Percentiles rank a stretch among this genome's conserved stretches.
These are phyloP conservation scores for Dryadomyces quercus-mongolicae DNA, from an alignment of 2,329 filamentous ascomycete genomes.

Conservation along the genomic window DNA sequence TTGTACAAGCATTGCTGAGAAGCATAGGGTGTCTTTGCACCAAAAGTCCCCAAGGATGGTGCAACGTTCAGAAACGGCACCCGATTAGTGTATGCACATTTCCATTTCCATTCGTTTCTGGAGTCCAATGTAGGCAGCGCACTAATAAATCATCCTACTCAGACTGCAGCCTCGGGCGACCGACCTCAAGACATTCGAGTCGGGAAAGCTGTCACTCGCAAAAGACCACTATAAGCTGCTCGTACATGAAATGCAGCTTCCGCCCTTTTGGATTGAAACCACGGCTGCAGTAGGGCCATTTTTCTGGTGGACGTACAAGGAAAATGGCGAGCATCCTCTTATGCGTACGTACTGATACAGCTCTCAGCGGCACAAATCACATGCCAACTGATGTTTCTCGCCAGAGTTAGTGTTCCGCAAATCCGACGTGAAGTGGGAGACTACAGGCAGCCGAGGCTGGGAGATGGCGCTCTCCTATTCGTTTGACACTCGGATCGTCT, in stretches of 20 bases:
- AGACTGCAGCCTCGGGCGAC: background rate
- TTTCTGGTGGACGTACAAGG: slow-evolving; percentile 21
- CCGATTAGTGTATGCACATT: slow-evolving; percentile 10
- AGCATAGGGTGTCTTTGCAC: slow-evolving; percentile 7
- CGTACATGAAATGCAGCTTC: slow-evolving; percentile 17
- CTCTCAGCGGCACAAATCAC: no score
- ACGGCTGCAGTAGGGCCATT: slow-evolving; percentile 21
- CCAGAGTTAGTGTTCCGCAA: slow-evolving; percentile 24
- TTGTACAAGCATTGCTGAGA: background rate
- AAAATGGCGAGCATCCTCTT: slow-evolving; percentile 11
- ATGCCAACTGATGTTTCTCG: no score
- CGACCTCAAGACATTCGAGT: slow-evolving; percentile 17
- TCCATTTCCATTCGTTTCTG: no score
- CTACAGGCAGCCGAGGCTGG: slow-evolving; percentile 19
- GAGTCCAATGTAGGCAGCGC: no score
- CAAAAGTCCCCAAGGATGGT: background rate
- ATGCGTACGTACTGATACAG: slow-evolving; percentile 14
- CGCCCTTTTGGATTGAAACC: slow-evolving; percentile 17
- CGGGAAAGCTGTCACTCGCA: slow-evolving; percentile 15
- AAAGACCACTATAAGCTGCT: slow-evolving; percentile 15
- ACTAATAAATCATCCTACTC: no score
- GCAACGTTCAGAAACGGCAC: slow-evolving; percentile 4
- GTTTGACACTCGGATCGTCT: slow-evolving; percentile 17
- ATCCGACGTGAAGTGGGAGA: slow-evolving; percentile 19
- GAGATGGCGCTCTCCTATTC: slow-evolving; percentile 21